These are phyloP conservation scores for Emiliania huxleyi DNA, from an alignment of 78 protist genomes.

Conservation along the genomic window DNA sequence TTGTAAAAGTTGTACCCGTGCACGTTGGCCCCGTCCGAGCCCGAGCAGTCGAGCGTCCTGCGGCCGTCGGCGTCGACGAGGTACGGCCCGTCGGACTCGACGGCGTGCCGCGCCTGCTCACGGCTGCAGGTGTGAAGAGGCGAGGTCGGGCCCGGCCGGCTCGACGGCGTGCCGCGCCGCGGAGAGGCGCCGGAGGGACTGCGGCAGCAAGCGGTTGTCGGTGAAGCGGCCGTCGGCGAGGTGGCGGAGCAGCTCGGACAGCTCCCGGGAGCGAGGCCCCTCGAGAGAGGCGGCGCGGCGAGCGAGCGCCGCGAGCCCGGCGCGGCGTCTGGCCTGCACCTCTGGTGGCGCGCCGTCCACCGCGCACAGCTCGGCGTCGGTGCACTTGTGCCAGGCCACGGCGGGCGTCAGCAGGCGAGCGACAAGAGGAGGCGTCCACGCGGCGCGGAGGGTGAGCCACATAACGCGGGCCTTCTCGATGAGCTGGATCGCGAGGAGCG, in stretches of 20 bases:
- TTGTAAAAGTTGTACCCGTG: not conserved
- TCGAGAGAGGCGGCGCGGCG: not conserved
- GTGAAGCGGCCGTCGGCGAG: not conserved
- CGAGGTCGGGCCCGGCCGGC: not conserved
- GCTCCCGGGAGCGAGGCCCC: not conserved
- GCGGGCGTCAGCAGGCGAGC: not conserved
- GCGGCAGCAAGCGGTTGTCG: not conserved
- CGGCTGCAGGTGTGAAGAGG: too few relatives aligned
- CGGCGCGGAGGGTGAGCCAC: not conserved
- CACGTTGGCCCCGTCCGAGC: slow-evolving; percentile 29
- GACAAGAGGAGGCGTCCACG: not conserved
- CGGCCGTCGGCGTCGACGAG: not conserved
- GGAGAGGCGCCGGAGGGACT: too few relatives aligned
- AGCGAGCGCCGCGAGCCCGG: not conserved
- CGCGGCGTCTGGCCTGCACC: not conserved
- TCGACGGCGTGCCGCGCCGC: not conserved
- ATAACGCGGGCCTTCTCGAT: not conserved
- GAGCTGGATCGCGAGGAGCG: not conserved
- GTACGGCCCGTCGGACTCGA: not conserved
- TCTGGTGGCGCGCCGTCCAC: not conserved
- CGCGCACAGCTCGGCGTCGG: not conserved
- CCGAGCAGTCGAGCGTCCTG: slow-evolving; percentile 21
- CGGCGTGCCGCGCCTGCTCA: too few relatives aligned
- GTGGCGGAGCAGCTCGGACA: not conserved
- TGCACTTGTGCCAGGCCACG: not conserved